These are phyloP conservation scores for Pulveroboletus ravenelii DNA, from an alignment of 768 basidiomycete species.

Conservation along the genomic window DNA sequence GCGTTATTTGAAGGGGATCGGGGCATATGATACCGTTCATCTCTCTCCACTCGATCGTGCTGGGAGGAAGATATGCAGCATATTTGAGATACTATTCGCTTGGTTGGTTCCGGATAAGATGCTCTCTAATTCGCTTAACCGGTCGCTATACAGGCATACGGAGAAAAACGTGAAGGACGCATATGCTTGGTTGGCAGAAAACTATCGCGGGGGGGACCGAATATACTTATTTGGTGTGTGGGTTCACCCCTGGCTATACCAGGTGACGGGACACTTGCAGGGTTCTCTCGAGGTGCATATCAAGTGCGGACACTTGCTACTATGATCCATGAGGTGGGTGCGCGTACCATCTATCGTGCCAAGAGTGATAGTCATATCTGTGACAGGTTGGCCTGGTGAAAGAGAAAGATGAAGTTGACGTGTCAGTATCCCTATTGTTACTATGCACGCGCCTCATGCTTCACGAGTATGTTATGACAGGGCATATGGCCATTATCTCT, in stretches of 20 bases:
- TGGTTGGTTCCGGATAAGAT: background rate
- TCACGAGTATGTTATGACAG: no score
- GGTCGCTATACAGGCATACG: background rate
- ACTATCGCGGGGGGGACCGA: background rate
- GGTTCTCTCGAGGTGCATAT: background rate
- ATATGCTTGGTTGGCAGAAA: background rate
- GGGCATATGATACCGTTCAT: background rate
- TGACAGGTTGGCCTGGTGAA: no score
- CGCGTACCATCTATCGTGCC: background rate
- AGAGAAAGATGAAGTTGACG: no score
- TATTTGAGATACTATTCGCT: background rate
- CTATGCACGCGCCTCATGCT: no score
- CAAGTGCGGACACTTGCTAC: background rate
- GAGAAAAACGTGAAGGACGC: background rate
- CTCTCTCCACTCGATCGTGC: background rate
- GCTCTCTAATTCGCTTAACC: background rate
- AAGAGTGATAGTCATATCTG: background rate
- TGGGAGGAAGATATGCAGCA: background rate
- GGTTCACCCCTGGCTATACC: background rate
- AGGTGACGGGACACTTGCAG: background rate
- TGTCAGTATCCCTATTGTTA: no score
- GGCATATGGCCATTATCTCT: no score
- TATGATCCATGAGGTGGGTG: background rate
- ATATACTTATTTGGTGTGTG: background rate
- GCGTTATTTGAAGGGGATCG: background rate